Conservation (phyloP, 257 asterid species). For the Solanum paucissectum region DNA sequence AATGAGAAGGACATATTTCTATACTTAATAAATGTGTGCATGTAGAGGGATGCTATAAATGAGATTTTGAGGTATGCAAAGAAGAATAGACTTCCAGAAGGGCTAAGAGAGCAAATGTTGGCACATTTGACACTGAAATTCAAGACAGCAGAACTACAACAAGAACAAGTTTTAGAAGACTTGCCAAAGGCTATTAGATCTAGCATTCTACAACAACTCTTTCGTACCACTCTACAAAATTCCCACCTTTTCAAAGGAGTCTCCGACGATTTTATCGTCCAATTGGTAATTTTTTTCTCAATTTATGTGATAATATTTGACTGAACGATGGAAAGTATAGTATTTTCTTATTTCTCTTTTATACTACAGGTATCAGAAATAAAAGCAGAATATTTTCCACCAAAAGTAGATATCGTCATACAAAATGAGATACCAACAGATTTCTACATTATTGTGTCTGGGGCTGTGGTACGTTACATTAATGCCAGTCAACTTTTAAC, state of each 20-base stretch:
- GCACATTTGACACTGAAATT: slow-evolving; percentile 82
- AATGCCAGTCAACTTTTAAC: background rate
- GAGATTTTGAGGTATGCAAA: slow-evolving; percentile 68
- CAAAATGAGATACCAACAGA: slow-evolving; percentile 91
- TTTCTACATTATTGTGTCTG: slow-evolving; percentile 81
- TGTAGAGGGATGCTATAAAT: slow-evolving; percentile 71
- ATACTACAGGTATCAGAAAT: slow-evolving; percentile 74
- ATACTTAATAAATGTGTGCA: background rate
- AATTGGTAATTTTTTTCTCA: slow-evolving; percentile 44
- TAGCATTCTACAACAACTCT: slow-evolving; percentile 84
- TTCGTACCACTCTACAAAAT: slow-evolving; percentile 45
- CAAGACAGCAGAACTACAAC: slow-evolving; percentile 89
- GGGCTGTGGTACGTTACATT: slow-evolving; percentile 63
- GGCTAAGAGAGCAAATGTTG: slow-evolving; percentile 81
- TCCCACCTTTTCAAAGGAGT: slow-evolving; percentile 75
- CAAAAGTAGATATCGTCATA: slow-evolving; percentile 76
- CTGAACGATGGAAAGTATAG: too few relatives aligned
- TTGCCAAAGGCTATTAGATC: slow-evolving; percentile 91
- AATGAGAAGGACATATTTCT: background rate
- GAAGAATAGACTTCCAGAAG: slow-evolving; percentile 76
- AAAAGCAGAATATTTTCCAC: slow-evolving; percentile 92
- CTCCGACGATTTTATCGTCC: slow-evolving; percentile 70
- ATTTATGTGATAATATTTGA: too few relatives aligned
- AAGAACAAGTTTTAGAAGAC: slow-evolving; percentile 74
- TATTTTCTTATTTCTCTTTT: background rate